These are phyloP conservation scores for Pseudomassariella vexata DNA, from an alignment of 2,329 filamentous ascomycete species.

Conservation along the genomic window DNA sequence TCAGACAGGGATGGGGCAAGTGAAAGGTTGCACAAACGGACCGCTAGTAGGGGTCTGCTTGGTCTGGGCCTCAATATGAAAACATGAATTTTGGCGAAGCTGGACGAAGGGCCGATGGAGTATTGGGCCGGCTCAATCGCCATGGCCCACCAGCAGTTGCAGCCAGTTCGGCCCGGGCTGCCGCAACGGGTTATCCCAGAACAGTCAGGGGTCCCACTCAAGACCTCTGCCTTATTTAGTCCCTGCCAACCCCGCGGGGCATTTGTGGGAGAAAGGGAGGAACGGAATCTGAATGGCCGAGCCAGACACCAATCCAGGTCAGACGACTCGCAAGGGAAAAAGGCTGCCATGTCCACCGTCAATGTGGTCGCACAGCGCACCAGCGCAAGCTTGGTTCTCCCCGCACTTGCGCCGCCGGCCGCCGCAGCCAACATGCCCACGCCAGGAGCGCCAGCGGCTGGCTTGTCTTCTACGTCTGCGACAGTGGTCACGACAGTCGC, in stretches of 20 bases:
- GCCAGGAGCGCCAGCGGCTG: constrained; percentile 3
- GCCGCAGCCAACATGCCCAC: constrained; percentile 5
- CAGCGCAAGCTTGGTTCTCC: constrained; percentile 19
- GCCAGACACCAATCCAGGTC: constrained; percentile 15
- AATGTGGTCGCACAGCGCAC: constrained; percentile 25
- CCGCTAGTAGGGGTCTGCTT: neutral
- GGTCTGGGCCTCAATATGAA: too few relatives aligned
- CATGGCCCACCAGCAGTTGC: constrained; percentile 15
- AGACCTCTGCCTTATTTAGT: constrained; percentile 11
- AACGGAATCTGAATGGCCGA: constrained; percentile 30
- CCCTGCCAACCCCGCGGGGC: constrained; percentile 24
- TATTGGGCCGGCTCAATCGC: constrained; percentile 25
- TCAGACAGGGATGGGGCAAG: neutral
- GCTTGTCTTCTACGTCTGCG: constrained; percentile 12
- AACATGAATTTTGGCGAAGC: neutral
- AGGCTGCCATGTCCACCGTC: constrained; percentile 24
- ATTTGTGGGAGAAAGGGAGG: constrained; percentile 14
- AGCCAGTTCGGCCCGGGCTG: constrained; percentile 25
- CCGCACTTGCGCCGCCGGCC: constrained; percentile 16
- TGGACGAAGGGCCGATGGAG: constrained; percentile 14
- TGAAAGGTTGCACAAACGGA: neutral
- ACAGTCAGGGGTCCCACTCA: neutral
- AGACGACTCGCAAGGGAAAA: constrained; percentile 23
- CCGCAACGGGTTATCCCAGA: constrained; percentile 16
- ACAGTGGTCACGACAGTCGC: constrained; percentile 9